Evolutionary conservation across 345 rosid species (phyloP).

Genomic region (Euphorbia tirucalli): DNA sequence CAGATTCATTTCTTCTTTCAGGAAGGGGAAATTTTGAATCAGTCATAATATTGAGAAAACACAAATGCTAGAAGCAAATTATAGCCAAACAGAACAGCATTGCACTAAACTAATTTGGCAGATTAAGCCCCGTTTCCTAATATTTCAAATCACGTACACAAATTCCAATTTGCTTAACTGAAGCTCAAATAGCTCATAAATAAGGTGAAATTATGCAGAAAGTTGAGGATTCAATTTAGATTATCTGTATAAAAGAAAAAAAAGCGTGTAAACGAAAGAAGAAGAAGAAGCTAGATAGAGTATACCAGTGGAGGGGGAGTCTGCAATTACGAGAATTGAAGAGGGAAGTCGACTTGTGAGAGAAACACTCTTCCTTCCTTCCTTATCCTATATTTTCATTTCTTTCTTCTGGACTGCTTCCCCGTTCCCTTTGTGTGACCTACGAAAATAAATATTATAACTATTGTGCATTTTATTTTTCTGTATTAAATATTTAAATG

Average conservation of each 20-base stretch:
- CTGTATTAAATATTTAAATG: too few relatives aligned
- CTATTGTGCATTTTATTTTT: too few relatives aligned
- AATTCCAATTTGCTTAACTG: not conserved
- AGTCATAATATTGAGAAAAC: too few relatives aligned
- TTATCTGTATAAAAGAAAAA: not conserved
- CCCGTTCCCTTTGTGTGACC: too few relatives aligned
- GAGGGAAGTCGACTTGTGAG: not conserved
- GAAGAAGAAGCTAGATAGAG: not conserved
- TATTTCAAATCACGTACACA: not conserved
- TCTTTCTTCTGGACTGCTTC: too few relatives aligned
- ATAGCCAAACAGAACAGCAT: not conserved
- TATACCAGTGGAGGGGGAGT: not conserved
- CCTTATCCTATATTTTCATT: not conserved
- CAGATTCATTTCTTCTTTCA: slow-evolving; percentile 31
- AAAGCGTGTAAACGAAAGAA: not conserved
- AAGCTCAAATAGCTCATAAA: not conserved
- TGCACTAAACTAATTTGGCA: not conserved
- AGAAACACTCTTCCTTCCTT: too few relatives aligned
- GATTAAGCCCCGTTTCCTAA: not conserved
- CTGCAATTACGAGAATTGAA: not conserved
- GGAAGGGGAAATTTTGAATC: not conserved
- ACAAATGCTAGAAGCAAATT: not conserved
- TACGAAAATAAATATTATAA: too few relatives aligned
- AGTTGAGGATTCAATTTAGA: not conserved
- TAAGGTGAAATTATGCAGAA: too few relatives aligned